phyloP scores from a whole-genome alignment of 192 early-diverging fungal genomes.

The Podila verticillata region DNA sequence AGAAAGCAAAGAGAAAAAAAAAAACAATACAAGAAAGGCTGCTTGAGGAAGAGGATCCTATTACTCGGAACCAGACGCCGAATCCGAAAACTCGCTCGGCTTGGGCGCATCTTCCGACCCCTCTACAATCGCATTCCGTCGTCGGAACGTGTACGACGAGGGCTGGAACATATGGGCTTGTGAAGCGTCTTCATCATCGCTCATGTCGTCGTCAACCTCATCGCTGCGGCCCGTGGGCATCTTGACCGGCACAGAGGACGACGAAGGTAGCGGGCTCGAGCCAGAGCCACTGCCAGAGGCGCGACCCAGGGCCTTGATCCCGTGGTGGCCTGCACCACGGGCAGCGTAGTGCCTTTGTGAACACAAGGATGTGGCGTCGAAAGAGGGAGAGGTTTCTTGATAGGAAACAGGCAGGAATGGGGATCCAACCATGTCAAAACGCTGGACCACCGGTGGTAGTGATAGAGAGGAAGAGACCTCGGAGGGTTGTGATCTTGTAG shows the following conservation, averaged over 20 bases:
- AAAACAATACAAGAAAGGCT: not conserved
- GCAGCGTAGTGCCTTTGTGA: not conserved
- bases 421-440: not conserved
- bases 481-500: not conserved
- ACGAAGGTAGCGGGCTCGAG: slow-evolving; percentile 10
- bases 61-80: slow-evolving; percentile 1
- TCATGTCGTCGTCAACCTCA: slow-evolving; percentile 1
- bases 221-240: not conserved
- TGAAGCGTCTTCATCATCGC: not conserved
- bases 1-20: not conserved
- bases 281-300: not conserved
- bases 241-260: not conserved
- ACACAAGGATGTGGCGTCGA: not conserved
- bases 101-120: slow-evolving; percentile 47
- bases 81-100: slow-evolving; percentile 23
- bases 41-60: not conserved
- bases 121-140: slow-evolving; percentile 46
- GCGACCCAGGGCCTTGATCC: not conserved
- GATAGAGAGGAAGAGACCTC: not conserved
- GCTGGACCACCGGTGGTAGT: not conserved
- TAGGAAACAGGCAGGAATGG: not conserved
- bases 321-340: not conserved
- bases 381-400: not conserved
- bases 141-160: slow-evolving; percentile 44
- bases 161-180: slow-evolving; percentile 3